Evolutionary conservation across 352 stramenopile genomes (phyloP).

Genomic region (Phytophthora podocarpi): DNA sequence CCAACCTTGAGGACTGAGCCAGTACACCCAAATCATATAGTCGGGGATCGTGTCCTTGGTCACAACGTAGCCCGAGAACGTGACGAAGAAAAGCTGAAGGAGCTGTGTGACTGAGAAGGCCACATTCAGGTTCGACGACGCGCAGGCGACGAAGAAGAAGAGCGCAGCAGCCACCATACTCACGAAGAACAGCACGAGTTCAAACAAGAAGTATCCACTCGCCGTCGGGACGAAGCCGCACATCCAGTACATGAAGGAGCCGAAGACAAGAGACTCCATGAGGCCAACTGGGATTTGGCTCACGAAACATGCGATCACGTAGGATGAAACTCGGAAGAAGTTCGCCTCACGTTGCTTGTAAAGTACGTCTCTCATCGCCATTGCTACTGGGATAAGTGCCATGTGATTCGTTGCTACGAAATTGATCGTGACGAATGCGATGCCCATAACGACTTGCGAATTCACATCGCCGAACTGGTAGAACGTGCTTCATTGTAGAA

Average conservation of each 20-base stretch:
- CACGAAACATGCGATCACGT: slow-evolving; percentile 48
- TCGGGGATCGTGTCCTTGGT: slow-evolving; percentile 31
- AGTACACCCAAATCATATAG: slow-evolving; percentile 39
- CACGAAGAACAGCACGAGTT: slow-evolving; percentile 35
- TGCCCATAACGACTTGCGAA: slow-evolving; percentile 56
- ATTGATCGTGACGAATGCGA: slow-evolving; percentile 72
- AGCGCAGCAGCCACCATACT: slow-evolving; percentile 34
- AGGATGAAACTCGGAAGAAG: slow-evolving; percentile 76
- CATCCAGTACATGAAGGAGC: slow-evolving; percentile 84
- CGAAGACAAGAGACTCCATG: slow-evolving; percentile 71
- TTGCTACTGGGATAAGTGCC: slow-evolving; percentile 65
- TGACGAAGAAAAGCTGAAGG: slow-evolving; percentile 28
- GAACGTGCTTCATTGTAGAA: slow-evolving; percentile 41
- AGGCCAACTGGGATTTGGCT: slow-evolving; percentile 41
- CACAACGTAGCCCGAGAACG: slow-evolving; percentile 27
- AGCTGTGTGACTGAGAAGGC: slow-evolving; percentile 26
- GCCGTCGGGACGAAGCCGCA: slow-evolving; percentile 45
- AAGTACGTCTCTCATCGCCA: slow-evolving; percentile 60
- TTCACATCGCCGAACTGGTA: slow-evolving; percentile 46
- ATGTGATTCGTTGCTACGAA: slow-evolving; percentile 71
- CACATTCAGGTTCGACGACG: slow-evolving; percentile 24
- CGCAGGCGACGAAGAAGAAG: slow-evolving; percentile 28
- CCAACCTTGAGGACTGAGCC: slow-evolving; percentile 29
- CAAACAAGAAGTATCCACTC: slow-evolving; percentile 40
- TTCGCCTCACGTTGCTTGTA: slow-evolving; percentile 84